These are phyloP conservation scores for Aspergillus indologenus DNA, from an alignment of 495 filamentous ascomycete genomes.

Conservation along the genomic window DNA sequence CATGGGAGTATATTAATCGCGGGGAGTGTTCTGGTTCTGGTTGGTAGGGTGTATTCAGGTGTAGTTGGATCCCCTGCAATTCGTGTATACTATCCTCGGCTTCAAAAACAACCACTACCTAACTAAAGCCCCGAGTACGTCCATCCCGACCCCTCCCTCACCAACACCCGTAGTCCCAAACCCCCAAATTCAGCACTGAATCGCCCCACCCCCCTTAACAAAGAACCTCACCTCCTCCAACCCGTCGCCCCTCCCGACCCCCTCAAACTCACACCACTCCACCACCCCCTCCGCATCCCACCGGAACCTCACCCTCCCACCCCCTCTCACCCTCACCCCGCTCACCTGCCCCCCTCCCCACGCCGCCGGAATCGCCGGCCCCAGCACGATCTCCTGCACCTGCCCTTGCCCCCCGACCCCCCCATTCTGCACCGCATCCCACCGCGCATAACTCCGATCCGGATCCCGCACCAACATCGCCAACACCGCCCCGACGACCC, in stretches of 20 bases:
- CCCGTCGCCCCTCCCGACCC: neutral
- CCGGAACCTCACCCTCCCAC: conserved; percentile 34
- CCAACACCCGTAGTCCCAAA: neutral
- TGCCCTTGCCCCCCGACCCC: too few species aligned
- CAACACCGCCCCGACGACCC: conserved; percentile 42
- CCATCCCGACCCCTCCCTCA: too few species aligned
- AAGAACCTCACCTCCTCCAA: neutral
- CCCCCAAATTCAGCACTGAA: neutral
- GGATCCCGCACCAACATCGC: conserved; percentile 45
- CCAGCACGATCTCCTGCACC: conserved; percentile 33
- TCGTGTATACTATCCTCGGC: too few species aligned
- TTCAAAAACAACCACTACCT: too few species aligned
- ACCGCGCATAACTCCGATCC: conserved; percentile 19
- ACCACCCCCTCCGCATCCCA: conserved; percentile 36
- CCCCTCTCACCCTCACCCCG: conserved; percentile 39
- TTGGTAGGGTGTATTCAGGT: too few species aligned
- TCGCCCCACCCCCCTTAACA: neutral
- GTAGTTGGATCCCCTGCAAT: too few species aligned
- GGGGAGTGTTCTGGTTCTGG: too few species aligned
- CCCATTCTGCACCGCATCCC: neutral
- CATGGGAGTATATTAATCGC: too few species aligned
- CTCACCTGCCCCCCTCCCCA: conserved; percentile 37
- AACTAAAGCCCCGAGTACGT: too few species aligned
- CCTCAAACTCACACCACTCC: neutral
- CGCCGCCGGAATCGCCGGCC: conserved; percentile 39